Base-by-base conservation (phyloP, 2,329 filamentous ascomycete genomes). In the Sordariomycetes sp. region DNA sequence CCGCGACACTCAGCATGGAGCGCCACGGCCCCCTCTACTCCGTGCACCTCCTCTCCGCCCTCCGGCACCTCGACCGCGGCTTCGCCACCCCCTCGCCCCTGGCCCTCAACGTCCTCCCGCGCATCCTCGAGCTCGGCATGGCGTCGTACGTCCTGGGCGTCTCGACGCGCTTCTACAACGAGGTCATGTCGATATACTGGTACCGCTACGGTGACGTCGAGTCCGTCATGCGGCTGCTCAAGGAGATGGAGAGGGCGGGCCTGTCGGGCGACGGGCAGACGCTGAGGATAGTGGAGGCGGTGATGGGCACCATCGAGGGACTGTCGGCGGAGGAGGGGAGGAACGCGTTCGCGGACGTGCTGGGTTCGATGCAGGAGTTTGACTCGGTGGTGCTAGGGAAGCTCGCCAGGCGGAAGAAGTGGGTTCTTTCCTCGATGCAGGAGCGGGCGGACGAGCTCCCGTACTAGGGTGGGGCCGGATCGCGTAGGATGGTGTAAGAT, bases 81-180 rank as follows among this genome's bases (percentile, higher is more conserved):
- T 90, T 88, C 59, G 60, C 65, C 10, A 76, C 73, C 12, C 71
- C 80, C 0, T 90, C 86, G 1, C 73, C 77, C 0, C 73, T 87
- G 0, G 74, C 76, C 0, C 75, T 87, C 52, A 75, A 76, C 52
- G 69, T 90, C 28, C 73, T 91, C 0, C 85, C 87, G 0, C 78
- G 79, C 8, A 72, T 90, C 63, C 87, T 87, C 65, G 74, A 77
- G 52, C 74, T 89, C 0, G 87, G 87, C 1, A 76, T 86, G 1
- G 78, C 81, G 1, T 86, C 85, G 0, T 89, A 86, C 64, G 82
- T 89, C 7, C 76, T 92, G 0, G 87, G 86, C 53, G 84, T 81
- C 6, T 84, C 83, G 20, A 86, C 86, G 0, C 72, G 78, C 0
- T 80, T 91, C 50, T 91, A 88, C 72, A 84, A 86, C 65, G 75